Base-by-base conservation (phyloP, 371 early-diverging fungal species). In the Haplosporangium sp. region DNA sequence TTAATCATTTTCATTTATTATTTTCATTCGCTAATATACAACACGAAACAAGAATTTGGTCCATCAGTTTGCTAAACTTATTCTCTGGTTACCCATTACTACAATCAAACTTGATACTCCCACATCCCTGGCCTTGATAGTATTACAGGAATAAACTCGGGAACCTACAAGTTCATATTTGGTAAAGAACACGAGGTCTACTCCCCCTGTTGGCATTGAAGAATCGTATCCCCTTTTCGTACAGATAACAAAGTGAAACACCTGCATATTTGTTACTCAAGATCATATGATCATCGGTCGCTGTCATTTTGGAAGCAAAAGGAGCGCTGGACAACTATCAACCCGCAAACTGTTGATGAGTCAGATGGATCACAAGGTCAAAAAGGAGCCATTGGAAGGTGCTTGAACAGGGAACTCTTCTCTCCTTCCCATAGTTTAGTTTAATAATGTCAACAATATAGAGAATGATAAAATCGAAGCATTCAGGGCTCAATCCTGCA, bases 211-310 rank as follows among this genome's bases (percentile, higher is more conserved):
- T n/a, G n/a, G 50, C 15, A 15, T 6, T 50, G 15, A n/a, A 50
- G n/a, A 50, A 50, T 7, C 27, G 27, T 27, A 27, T 27, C 44
- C 44, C 11, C 44, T 11, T 11, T 42, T 2, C n/a, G 50, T n/a
- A 50, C 50, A 50, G 50, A 50, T 50, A 50, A n/a, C n/a, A 50
- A 50, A 50, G n/a, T 50, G 50, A 50, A 50, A 50, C 50, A 50
- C 50, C 50, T 19, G 50, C 50, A 50, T 50, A n/a, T n/a, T 27
- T n/a, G 45, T 13, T 50, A 50, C n/a, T 50, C 7, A n/a, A n/a
- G 50, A 50, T 50, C 50, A 50, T 50, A 50, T 50, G 50, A n/a
- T 50, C 27, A 27, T 27, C 27, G 27, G 27, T 27, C 27, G 27
- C 44, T 11, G 50, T 50, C 50, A 50, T n/a, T 6, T 1, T 17